Conservation (phyloP, 352 stramenopile genomes). For the Globisporangium polare region DNA sequence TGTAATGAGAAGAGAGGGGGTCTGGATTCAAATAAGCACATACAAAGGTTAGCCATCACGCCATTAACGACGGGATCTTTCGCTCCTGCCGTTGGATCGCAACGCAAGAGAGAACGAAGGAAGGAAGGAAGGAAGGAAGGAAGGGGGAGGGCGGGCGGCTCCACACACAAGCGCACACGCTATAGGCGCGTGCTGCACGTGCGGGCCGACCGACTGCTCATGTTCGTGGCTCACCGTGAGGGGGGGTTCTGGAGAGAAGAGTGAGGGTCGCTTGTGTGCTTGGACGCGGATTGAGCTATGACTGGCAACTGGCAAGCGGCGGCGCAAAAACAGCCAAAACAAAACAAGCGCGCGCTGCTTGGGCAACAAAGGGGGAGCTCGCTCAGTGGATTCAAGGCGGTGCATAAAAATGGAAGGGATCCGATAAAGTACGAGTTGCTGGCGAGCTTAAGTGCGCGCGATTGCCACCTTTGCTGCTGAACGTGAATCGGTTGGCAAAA, state of each 20-base stretch:
- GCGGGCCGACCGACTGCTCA: too few relatives aligned
- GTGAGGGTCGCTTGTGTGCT: conserved; percentile 13
- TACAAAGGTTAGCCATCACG: too few relatives aligned
- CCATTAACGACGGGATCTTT: background rate
- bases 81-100: background rate
- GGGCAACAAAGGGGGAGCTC: background rate
- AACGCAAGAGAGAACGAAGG: background rate
- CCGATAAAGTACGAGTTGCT: background rate
- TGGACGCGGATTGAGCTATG: conserved; percentile 13
- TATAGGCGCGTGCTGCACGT: background rate
- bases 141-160: too few relatives aligned
- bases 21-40: background rate
- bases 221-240: too few relatives aligned
- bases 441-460: background rate
- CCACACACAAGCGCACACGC: background rate
- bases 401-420: conserved; percentile 9
- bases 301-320: background rate
- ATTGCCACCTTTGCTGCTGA: too few relatives aligned
- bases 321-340: background rate
- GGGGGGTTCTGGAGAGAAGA: conserved; percentile 3
- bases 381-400: conserved; percentile 14
- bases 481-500: background rate
- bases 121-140: too few relatives aligned
- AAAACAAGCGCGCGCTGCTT: conserved; percentile 16
- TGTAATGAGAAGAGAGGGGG: conserved; percentile 9